Base-by-base conservation (phyloP, 2,329 filamentous ascomycete species). In the Microcyclospora tardicrescens region DNA sequence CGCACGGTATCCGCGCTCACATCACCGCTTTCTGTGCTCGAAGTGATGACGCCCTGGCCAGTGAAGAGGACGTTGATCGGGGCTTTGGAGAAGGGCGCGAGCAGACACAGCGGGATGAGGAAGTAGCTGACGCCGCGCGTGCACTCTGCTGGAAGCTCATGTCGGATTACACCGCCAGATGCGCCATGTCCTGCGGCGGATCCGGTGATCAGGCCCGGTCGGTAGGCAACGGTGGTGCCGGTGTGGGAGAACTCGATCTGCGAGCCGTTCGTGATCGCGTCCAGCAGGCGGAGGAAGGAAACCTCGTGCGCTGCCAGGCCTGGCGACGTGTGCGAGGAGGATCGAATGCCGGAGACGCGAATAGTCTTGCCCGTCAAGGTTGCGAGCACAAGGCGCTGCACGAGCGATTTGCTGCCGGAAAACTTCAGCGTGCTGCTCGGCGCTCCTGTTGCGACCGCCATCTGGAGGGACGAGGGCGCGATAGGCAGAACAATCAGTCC, bases 191-290 rank as follows among this genome's bases (percentile, higher is more conserved):
- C 85, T 14, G 82, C 71, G 16, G 82, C 77, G 34, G 79, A 81
- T 44, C 91, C 91, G 0, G 85, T 91, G 54, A 98, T 93, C 31
- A 98, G 69, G 28, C 91, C 91, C 0, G 91, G 91, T 48, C 84
- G 81, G 65, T 93, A 98, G 29, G 87, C 80, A 40, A 98, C 75
- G 1, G 85, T 87, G 0, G 91, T 96, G 57, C 91, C 91, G 1
- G 86, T 95, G 65, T 93, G 91, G 10, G 86, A 94, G 51, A 98
- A 94, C 56, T 95, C 87, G 65, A 96, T 85, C 40, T 82, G 79
- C 41, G 83, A 84, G 64, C 91, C 91, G 69, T 98, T 98, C 56
- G 91, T 98, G 53, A 98, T 73, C 50, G 84, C 75, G 62, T 96
- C 91, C 56, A 98, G 79, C 13, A 98, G 81, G 41, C 91, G 87